Evolutionary conservation across 148 eudicot genomes (phyloP).

Genomic region (Suaeda aralocaspica): DNA sequence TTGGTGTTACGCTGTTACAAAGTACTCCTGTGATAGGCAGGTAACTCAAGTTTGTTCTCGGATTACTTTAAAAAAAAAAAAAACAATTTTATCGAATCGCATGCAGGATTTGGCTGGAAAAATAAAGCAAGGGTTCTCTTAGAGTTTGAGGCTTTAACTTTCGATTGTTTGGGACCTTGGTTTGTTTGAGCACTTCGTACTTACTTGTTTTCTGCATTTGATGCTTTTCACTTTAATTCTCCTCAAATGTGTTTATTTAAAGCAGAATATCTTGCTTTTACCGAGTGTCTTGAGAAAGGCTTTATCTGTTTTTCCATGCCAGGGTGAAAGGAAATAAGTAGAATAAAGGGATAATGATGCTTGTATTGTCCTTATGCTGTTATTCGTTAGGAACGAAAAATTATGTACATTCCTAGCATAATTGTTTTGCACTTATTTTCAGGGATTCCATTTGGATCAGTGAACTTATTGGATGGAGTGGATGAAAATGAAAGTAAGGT

Average conservation of each 20-base stretch:
- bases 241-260: no score
- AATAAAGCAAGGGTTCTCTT: background rate
- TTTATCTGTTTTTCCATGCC: background rate
- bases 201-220: no score
- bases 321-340: background rate
- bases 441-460: conserved; percentile 98
- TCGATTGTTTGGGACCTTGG: background rate
- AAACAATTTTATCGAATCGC: no score
- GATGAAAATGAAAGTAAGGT: conserved; percentile 99
- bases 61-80: no score
- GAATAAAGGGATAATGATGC: background rate
- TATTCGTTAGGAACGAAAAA: background rate
- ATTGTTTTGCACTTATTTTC: conserved; percentile 26
- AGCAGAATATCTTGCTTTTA: no score
- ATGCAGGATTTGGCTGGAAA: background rate
- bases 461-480: conserved; percentile 82
- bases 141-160: background rate
- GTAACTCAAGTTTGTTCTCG: no score
- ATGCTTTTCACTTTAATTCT: no score
- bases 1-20: background rate
- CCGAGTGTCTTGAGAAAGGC: no score
- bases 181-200: background rate
- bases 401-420: background rate
- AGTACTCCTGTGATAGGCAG: background rate
- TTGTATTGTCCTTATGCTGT: background rate